Evolutionary conservation across 805 yeast species (phyloP), one percentile per base, ranked within the genome.

Genomic region (Kodamaea jinghongensis): DNA sequence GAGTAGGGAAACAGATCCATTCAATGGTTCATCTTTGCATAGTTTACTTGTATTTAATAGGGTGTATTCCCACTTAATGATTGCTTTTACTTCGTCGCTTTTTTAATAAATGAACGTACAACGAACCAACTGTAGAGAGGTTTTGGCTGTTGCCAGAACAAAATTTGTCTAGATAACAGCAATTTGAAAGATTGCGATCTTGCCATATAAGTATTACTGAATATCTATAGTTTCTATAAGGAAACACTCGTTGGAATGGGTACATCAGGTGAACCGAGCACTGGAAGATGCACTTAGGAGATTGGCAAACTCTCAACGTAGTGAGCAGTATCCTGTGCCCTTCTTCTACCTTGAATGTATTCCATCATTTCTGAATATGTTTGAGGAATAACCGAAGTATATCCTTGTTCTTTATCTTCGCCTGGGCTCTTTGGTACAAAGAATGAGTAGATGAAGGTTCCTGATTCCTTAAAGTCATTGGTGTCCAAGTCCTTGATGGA

Each of bases 331-430:
- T 83, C 95, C 41, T 72, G 73, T 3, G 96, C 95, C 62, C 95
- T 80, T 69, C 97, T 83, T 65, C 95, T 79, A 17, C 95, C 97
- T 54, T 85, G 90, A 12, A 90, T 75, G 56, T 84, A 90, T 50
- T 80, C 84, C 81, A 90, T 88, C 95, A 89, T 90, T 61, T 90
- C 97, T 17, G 81, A 76, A 56, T 90, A 90, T 1, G 95, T 79
- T 58, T 85, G 85, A 3, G 97, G 97, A 36, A 90, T 70, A 36
- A 90, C 91, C 2, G 87, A 77, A 34, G 81, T 76, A 51, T 75
- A 81, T n/a, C 84, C 83, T 14, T 83, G 83, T 17, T 56, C 50
- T 30, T 54, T 56, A 10, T 59, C 65, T 1, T 63, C 65, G 31
- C 60, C 58, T 6, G 67, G 54, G 43, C 76, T 78, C 52, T 76